Evolutionary conservation across 805 yeast genomes (phyloP).

Genomic region (Suhomyces sp.): DNA sequence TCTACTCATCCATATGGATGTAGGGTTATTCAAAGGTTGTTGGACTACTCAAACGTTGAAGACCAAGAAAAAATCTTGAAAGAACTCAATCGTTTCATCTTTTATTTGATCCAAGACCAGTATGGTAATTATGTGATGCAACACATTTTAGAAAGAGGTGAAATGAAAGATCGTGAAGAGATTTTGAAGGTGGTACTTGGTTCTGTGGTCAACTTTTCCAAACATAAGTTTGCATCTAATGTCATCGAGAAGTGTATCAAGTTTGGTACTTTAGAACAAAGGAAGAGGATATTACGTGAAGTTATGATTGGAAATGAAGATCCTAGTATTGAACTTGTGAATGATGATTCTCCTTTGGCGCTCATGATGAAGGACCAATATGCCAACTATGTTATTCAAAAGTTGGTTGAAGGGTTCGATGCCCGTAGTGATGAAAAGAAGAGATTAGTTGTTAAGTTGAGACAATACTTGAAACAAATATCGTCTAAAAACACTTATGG

Average conservation of each 20-base stretch:
- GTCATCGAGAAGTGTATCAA: conserved; percentile 94
- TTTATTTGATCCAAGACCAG: conserved; percentile 86
- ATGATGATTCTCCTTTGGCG: conserved; percentile 70
- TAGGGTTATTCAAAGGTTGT: conserved; percentile 88
- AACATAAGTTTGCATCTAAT: conserved; percentile 96
- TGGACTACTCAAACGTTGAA: conserved; percentile 68
- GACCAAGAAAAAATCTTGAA: conserved; percentile 68
- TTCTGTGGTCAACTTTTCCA: conserved; percentile 77
- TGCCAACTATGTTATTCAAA: conserved; percentile 96
- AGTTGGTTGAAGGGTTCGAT: conserved; percentile 78
- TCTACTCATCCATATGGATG: conserved; percentile 98
- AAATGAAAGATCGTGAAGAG: conserved; percentile 53
- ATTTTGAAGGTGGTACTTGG: conserved; percentile 70
- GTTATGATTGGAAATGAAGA: conserved; percentile 58
- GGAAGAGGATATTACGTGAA: conserved; percentile 60
- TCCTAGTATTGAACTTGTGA: conserved; percentile 45
- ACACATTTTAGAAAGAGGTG: conserved; percentile 87
- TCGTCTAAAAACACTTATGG: conserved; percentile 66
- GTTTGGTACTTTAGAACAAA: conserved; percentile 63
- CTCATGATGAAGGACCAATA: conserved; percentile 97
- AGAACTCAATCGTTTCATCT: conserved; percentile 71
- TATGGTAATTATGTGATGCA: conserved; percentile 98
- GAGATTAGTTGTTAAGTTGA: conserved; percentile 68
- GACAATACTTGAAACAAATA: conserved; percentile 75
- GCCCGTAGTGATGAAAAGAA: conserved; percentile 61